Percentiles rank a stretch among this genome's conserved stretches.
These are phyloP conservation scores for Pneumocystis jirovecii DNA, from an alignment of 1,139 yeast genomes.

Conservation along the genomic window DNA sequence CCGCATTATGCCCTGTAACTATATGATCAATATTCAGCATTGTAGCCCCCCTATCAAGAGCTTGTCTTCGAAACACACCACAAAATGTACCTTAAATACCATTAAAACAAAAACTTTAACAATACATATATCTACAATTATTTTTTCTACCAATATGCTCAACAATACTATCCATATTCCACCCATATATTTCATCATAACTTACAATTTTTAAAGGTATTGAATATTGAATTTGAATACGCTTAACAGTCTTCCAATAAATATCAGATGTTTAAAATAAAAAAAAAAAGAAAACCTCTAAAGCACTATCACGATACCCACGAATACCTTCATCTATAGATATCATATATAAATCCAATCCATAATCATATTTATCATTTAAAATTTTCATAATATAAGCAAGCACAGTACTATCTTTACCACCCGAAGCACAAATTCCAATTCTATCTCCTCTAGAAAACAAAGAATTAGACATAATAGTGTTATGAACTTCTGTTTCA, in stretches of 20 bases:
- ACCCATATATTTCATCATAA: conserved; percentile 68
- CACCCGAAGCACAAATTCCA: conserved; percentile 98
- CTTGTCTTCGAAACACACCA: conserved; percentile 93
- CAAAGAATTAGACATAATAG: conserved; percentile 54
- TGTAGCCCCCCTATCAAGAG: conserved; percentile 91
- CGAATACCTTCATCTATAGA: conserved; percentile 94
- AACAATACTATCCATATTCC: conserved; percentile 99
- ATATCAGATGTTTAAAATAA: neutral
- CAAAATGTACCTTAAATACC: conserved; percentile 48
- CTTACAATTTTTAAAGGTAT: conserved; percentile 84
- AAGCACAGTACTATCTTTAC: conserved; percentile 90
- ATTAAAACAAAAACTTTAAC: neutral
- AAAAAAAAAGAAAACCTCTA: conserved; percentile 33
- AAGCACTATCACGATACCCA: conserved; percentile 92
- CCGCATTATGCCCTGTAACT: conserved; percentile 98
- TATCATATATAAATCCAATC: conserved; percentile 61
- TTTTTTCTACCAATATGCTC: conserved; percentile 87
- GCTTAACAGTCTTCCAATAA: conserved; percentile 52
- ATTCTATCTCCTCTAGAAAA: conserved; percentile 72
- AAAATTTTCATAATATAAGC: conserved; percentile 77
- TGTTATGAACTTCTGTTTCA: conserved; percentile 90
- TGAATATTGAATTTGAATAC: conserved; percentile 76
- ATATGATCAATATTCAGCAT: conserved; percentile 75
- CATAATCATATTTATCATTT: conserved; percentile 79
- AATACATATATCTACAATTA: conserved; percentile 37